Conservation (phyloP, 2,329 filamentous ascomycete species). For the Fusarium phyllophilum region DNA sequence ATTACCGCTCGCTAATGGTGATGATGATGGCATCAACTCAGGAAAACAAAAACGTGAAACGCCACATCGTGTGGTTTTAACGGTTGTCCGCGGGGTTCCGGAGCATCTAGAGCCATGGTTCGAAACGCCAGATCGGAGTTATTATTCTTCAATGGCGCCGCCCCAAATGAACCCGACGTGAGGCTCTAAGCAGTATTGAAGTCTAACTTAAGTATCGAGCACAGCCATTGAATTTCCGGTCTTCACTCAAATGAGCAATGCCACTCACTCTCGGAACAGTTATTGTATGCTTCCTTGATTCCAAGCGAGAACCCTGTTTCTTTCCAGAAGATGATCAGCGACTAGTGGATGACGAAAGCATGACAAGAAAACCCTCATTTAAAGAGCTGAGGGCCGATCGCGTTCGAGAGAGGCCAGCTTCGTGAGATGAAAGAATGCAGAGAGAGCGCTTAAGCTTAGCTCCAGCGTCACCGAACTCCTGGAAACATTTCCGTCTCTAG, state of each 20-base stretch:
- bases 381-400: conserved; percentile 12
- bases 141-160: conserved; percentile 19
- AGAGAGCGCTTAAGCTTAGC: conserved; percentile 12
- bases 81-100: conserved; percentile 2
- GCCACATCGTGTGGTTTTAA: conserved; percentile 25
- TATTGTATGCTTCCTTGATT: background rate
- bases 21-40: conserved; percentile 8
- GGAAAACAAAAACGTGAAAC: conserved; percentile 24
- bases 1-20: background rate
- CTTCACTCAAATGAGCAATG: background rate
- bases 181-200: background rate
- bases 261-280: background rate
- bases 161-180: conserved; percentile 2
- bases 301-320: conserved; percentile 12
- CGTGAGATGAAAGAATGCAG: conserved; percentile 19
- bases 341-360: conserved; percentile 24
- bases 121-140: conserved; percentile 11
- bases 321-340: conserved; percentile 6
- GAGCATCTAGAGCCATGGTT: conserved; percentile 10
- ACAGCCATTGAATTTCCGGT: background rate
- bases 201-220: background rate
- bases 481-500: conserved; percentile 23
- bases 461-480: conserved; percentile 21
- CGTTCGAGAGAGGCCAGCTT: conserved; percentile 5
- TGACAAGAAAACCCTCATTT: conserved; percentile 13